Percentiles rank a stretch among this genome's conserved stretches.
These are phyloP conservation scores for Nigrograna mackinnonii DNA, from an alignment of 2,329 filamentous ascomycete species.

Conservation along the genomic window DNA sequence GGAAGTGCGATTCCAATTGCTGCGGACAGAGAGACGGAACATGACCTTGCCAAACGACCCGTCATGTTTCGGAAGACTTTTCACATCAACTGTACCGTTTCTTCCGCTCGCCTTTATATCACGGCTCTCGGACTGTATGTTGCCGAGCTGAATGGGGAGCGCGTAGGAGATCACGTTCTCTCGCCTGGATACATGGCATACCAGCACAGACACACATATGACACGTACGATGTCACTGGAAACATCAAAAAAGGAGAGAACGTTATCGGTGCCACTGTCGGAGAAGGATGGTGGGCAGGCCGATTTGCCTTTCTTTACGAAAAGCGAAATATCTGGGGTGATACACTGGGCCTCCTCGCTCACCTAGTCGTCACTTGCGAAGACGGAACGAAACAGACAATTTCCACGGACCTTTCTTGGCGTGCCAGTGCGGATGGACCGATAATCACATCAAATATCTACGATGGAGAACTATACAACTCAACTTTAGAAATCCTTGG, in stretches of 20 bases:
- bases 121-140: constrained; percentile 12
- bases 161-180: constrained; percentile 24
- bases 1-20: constrained; percentile 1
- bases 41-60: constrained; percentile 33
- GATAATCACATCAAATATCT: background rate
- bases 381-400: background rate
- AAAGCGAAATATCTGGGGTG: background rate
- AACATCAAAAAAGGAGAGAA: constrained; percentile 28
- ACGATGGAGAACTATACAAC: constrained; percentile 1
- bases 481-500: background rate
- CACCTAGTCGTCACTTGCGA: background rate
- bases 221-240: constrained; percentile 56
- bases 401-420: background rate
- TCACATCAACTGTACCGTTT: background rate
- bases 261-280: background rate
- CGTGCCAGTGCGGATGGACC: background rate
- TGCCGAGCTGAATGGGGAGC: constrained; percentile 11
- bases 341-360: background rate
- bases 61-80: constrained; percentile 19
- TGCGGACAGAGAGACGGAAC: constrained; percentile 16
- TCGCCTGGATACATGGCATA: constrained; percentile 60
- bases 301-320: background rate
- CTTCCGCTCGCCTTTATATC: constrained; percentile 11
- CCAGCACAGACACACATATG: constrained; percentile 54
- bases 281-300: background rate